Percentiles rank a stretch among this genome's conserved stretches.
Conservation (phyloP, 2,329 filamentous ascomycete genomes). For the Hawksworthiomyces lignivorus region DNA sequence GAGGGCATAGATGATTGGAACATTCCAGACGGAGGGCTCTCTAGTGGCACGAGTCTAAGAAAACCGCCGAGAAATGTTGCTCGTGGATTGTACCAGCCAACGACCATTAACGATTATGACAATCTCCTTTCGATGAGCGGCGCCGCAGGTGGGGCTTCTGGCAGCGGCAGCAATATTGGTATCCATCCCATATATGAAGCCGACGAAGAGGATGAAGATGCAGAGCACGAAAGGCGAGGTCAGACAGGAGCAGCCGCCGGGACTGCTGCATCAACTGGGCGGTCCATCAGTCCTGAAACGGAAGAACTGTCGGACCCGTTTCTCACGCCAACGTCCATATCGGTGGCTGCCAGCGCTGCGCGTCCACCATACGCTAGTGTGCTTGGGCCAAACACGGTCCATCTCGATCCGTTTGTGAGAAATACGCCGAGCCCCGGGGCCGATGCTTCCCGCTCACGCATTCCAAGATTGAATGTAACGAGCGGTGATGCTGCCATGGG, state of each 20-base stretch:
- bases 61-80: slow-evolving; percentile 23
- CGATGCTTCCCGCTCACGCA: slow-evolving; percentile 5
- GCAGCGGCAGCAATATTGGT: slow-evolving; percentile 24
- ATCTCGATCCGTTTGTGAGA: slow-evolving; percentile 13
- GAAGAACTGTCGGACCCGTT: slow-evolving; percentile 12
- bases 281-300: slow-evolving; percentile 18
- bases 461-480: not conserved
- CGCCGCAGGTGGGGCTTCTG: slow-evolving; percentile 1
- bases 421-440: slow-evolving; percentile 34
- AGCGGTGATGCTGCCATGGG: not conserved
- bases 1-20: too few relatives aligned
- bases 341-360: slow-evolving; percentile 9
- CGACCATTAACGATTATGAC: slow-evolving; percentile 22
- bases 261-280: not conserved
- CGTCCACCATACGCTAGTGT: slow-evolving; percentile 5
- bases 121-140: slow-evolving; percentile 15
- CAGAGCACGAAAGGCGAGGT: slow-evolving; percentile 15
- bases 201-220: slow-evolving; percentile 41
- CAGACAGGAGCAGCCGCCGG: not conserved
- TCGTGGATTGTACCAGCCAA: slow-evolving; percentile 29
- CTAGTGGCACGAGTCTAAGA: slow-evolving; percentile 16
- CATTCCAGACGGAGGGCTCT: too few relatives aligned
- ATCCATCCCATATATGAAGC: slow-evolving; percentile 55
- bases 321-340: slow-evolving; percentile 8
- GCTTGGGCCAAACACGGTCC: slow-evolving; percentile 10